Percentiles rank a stretch among this genome's conserved stretches.
Evolutionary conservation across 2,329 filamentous ascomycete genomes (phyloP).

Genomic region (Clonostachys rhizophaga): DNA sequence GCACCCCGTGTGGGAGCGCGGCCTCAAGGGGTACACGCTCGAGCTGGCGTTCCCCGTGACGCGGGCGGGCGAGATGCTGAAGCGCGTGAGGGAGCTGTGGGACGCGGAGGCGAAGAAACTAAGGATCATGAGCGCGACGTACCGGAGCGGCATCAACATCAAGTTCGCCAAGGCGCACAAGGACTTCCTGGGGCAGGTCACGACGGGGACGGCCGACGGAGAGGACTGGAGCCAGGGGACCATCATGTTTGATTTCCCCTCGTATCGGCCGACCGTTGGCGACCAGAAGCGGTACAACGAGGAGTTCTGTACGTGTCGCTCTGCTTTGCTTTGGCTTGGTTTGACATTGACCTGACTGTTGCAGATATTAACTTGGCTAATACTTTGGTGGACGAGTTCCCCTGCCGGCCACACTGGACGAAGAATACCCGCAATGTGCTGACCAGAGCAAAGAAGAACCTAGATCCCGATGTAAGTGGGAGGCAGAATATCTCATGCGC

Average conservation of each 20-base stretch:
- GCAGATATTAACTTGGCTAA: constrained; percentile 37
- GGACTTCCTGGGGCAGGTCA: constrained; percentile 44
- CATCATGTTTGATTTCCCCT: constrained; percentile 51
- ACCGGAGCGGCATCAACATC: constrained; percentile 47
- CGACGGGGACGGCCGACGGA: constrained; percentile 38
- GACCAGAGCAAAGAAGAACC: constrained; percentile 34
- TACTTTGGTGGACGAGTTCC: constrained; percentile 41
- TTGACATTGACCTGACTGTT: neutral
- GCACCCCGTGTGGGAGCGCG: constrained; percentile 44
- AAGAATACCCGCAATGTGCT: constrained; percentile 47
- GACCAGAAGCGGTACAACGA: constrained; percentile 43
- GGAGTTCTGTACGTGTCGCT: constrained; percentile 34
- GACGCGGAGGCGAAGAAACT: constrained; percentile 36
- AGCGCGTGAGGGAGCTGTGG: constrained; percentile 40
- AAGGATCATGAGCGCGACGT: constrained; percentile 43
- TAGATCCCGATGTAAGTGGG: constrained; percentile 34
- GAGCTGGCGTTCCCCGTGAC: constrained; percentile 48
- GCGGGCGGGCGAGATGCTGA: constrained; percentile 40
- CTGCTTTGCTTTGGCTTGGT: no score
- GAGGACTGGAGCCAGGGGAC: constrained; percentile 40
- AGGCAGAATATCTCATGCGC: neutral
- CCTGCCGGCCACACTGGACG: constrained; percentile 47
- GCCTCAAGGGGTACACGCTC: constrained; percentile 39
- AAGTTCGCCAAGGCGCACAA: constrained; percentile 44
- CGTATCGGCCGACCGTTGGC: constrained; percentile 36